Evolutionary conservation across 306 rosid genomes (phyloP), one percentile per base, ranked within the genome.

Genomic region (Quercus dentata): DNA sequence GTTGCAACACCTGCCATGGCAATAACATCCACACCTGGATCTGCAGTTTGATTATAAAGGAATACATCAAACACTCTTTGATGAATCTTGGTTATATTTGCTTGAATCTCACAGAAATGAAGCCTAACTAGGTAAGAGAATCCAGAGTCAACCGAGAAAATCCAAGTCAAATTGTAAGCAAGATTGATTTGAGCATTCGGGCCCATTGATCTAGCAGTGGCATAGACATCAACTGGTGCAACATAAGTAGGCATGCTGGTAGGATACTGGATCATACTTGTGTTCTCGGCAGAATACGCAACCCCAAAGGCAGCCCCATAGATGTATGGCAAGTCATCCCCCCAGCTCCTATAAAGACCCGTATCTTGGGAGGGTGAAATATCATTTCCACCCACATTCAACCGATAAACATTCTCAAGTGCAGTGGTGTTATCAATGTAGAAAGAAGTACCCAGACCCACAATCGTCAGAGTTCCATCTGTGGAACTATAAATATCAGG

Each of bases 171-270:
- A 73, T 94, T 94, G 91, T 83, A 94, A 31, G 0, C 1, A 0
- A 69, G 10, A 57, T 85, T 94, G 93, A 91, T 75, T 3, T 30
- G 0, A 5, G 17, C 0, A 59, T 77, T 9, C 1, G 98, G 97
- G 10, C 98, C 98, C 98, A 94, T 94, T 2, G 98, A 73, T 88
- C 98, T 91, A 62, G 94, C 89, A 8, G 98, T 94, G 13, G 27
- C 14, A 71, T 94, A 94, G 69, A 94, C 92, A 85, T 89, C 80
- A 2, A 1, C 11, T 0, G 98, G 98, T 33, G 97, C 98, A 77
- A 90, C 70, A 84, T 89, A 92, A 33, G 67, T 74, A 4, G 90
- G 97, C 7, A 83, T 87, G 2, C 2, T 27, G 0, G 77, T 23
- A 28, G 92, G 90, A 75, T 89, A 92, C n/a, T 20, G 69, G 71